These are phyloP conservation scores for Oryza meyeriana DNA, from an alignment of 176 grass and related monocot genomes.

Conservation along the genomic window DNA sequence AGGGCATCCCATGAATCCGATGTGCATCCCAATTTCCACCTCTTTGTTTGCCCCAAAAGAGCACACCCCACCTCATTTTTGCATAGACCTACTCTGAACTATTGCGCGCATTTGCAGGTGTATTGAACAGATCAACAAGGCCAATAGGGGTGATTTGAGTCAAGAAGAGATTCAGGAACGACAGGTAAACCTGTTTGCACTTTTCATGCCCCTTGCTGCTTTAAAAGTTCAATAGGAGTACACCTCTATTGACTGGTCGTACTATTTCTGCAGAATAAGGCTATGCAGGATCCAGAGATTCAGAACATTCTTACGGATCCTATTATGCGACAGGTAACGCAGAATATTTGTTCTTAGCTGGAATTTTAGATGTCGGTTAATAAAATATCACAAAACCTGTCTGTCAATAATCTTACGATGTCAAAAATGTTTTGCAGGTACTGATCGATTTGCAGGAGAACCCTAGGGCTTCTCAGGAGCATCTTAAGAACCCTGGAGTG, in stretches of 20 bases:
- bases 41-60: neutral
- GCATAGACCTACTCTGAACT: neutral
- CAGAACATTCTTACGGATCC: slow-evolving; percentile 91
- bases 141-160: slow-evolving; percentile 89
- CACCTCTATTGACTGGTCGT: neutral
- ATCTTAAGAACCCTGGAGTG: slow-evolving; percentile 83
- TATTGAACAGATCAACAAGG: slow-evolving; percentile 89
- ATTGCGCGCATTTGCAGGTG: slow-evolving; percentile 47
- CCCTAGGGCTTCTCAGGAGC: slow-evolving; percentile 72
- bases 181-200: slow-evolving; percentile 59
- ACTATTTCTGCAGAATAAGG: slow-evolving; percentile 68
- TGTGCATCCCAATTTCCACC: neutral
- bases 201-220: neutral
- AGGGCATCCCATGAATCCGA: neutral
- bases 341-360: neutral
- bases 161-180: slow-evolving; percentile 92
- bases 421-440: slow-evolving; percentile 43
- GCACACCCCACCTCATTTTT: neutral
- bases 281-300: slow-evolving; percentile 96
- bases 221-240: neutral
- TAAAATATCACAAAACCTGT: neutral
- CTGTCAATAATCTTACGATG: neutral
- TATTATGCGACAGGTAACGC: slow-evolving; percentile 87
- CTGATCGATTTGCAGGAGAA: slow-evolving; percentile 96
- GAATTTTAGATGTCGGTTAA: neutral